A percentile compares a stretch with the other conserved stretches of the same genome.
Conservation (phyloP, 148 eudicot species). For the Chenopodium suecicum region DNA sequence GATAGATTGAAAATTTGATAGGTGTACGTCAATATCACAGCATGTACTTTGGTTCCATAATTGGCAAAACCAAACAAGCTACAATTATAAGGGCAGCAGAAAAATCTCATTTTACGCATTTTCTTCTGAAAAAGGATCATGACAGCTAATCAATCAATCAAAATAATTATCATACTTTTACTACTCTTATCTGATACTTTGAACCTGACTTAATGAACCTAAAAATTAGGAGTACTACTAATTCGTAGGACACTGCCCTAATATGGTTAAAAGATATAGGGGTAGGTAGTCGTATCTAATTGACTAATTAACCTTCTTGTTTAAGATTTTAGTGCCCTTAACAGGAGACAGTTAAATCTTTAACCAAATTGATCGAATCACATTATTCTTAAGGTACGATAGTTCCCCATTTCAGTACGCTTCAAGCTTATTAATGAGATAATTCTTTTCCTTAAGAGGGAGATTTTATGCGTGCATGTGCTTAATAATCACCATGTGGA, state of each 20-base stretch:
- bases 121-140: conserved; percentile 5
- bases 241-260: conserved; percentile 10
- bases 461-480: not conserved
- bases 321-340: conserved; percentile 12
- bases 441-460: not conserved
- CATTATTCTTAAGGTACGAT: too few relatives aligned
- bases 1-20: too few relatives aligned
- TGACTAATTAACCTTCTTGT: not conserved
- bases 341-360: conserved; percentile 27
- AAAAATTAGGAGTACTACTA: not conserved
- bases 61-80: not conserved
- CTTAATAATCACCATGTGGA: not conserved
- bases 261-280: conserved; percentile 4
- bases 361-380: not conserved
- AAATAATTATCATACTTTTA: not conserved
- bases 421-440: not conserved
- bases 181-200: conserved; percentile 11
- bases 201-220: conserved; percentile 14
- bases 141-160: not conserved
- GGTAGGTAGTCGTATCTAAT: conserved; percentile 4
- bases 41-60: not conserved
- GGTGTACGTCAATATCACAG: not conserved
- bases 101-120: conserved; percentile 2
- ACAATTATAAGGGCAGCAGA: not conserved
- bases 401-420: not conserved